Base-by-base conservation (phyloP, 2,329 filamentous ascomycete species). In the Metarhizium guizhouense region DNA sequence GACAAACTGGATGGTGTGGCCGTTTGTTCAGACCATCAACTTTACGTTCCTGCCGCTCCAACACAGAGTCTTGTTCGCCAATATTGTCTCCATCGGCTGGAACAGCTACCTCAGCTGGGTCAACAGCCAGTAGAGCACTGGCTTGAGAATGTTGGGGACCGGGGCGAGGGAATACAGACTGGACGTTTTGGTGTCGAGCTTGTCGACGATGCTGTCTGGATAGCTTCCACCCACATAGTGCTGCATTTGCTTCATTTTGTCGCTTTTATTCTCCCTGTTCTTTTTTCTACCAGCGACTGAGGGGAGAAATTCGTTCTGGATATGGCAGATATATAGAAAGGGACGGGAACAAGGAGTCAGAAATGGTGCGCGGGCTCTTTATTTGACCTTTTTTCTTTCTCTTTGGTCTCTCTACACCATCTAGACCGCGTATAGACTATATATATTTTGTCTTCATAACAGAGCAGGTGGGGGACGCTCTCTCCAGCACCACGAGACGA, bases 1-100 rank as follows among this genome's bases (percentile, higher is more conserved):
- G 69, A 86, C 89, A 69, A 96, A 96, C 75, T 90, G 90, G 79
- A 81, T 90, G 75, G 72, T 96, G 55, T 96, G 92, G 92, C 92
- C 92, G 3, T 77, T 78, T 60, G 90, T 95, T 55, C 92, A 96
- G 75, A 76, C 86, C 54, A 78, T 86, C 66, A 96, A 96, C 77
- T 96, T 96, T 75, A 87, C 87, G 65, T 81, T 94, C 60, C 82
- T 96, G 60, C 92, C 92, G 51, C 76, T 95, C 59, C 83, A 95
- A 67, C 85, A 93, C 72, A 81, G 91, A 57, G 83, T 96, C 47
- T 74, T 96, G 63, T 86, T 95, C 59, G 92, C 95, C 64, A 96
- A 96, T 66, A 70, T 95, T 52, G 78, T 96, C 54, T 88, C 76
- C 54, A 79, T 83, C 61, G 82, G 81, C 59, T 85, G 82, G 82